Evolutionary conservation across 2,329 filamentous ascomycete genomes (phyloP).

Genomic region (Epicoccum nigrum): DNA sequence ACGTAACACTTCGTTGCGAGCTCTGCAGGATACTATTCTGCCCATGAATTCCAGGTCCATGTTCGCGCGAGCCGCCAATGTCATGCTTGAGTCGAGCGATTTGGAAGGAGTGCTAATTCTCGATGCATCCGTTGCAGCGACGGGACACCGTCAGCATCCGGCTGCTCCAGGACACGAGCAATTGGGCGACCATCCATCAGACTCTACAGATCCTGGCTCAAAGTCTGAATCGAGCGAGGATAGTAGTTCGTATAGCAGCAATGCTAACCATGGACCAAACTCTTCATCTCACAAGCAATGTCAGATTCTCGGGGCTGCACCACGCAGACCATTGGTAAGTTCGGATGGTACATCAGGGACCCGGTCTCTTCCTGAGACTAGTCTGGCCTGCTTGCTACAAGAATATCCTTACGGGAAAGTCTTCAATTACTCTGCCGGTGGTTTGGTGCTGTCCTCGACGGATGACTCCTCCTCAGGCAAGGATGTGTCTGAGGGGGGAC

Average conservation of each 20-base stretch:
- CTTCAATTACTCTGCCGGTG: slow-evolving; percentile 29
- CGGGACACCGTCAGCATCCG: slow-evolving; percentile 19
- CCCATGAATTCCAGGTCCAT: slow-evolving; percentile 37
- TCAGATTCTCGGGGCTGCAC: slow-evolving; percentile 34
- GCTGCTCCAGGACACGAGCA: slow-evolving; percentile 8
- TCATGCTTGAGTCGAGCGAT: slow-evolving; percentile 41
- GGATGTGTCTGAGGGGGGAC: background rate
- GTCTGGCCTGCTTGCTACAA: slow-evolving; percentile 29
- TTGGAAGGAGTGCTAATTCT: slow-evolving; percentile 45
- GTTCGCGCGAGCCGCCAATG: slow-evolving; percentile 43
- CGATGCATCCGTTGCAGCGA: slow-evolving; percentile 41
- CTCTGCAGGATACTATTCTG: slow-evolving; percentile 38
- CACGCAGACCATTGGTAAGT: slow-evolving; percentile 1
- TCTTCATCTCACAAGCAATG: slow-evolving; percentile 24
- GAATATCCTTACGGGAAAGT: slow-evolving; percentile 36
- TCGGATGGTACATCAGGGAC: slow-evolving; percentile 2
- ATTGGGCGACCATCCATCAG: background rate
- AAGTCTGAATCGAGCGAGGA: slow-evolving; percentile 28
- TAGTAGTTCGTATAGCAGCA: slow-evolving; percentile 8
- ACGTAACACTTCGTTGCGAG: slow-evolving; percentile 22
- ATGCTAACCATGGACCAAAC: background rate
- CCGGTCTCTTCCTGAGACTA: slow-evolving; percentile 24
- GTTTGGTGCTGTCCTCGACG: slow-evolving; percentile 27
- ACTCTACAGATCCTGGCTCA: slow-evolving; percentile 14
- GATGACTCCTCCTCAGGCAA: slow-evolving; percentile 22